Percentiles rank a stretch among this genome's conserved stretches.
phyloP scores from a whole-genome alignment of 352 stramenopile genomes.

The Globisporangium rhizosaccharum region DNA sequence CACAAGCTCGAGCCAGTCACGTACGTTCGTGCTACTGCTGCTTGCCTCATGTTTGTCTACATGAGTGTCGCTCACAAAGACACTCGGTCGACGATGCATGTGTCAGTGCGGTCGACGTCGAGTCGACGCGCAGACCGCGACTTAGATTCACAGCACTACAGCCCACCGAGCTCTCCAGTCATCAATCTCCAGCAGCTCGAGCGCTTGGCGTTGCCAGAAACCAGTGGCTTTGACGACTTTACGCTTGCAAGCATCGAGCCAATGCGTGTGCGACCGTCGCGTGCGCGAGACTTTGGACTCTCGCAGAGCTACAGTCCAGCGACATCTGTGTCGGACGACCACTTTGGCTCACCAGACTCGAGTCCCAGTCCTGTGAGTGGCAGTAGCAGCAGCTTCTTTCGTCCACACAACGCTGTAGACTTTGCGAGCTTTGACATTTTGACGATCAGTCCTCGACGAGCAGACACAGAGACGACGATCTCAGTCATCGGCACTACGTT shows the following conservation, averaged over 20 bases:
- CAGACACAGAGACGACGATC: slow-evolving; percentile 26
- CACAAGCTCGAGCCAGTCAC: slow-evolving; percentile 8
- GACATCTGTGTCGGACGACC: neutral
- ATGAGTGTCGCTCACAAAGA: neutral
- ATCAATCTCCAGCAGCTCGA: neutral
- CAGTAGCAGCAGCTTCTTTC: neutral
- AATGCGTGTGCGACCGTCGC: too few species aligned
- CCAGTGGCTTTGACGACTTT: too few species aligned
- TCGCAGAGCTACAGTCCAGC: too few species aligned
- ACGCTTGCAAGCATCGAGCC: too few species aligned
- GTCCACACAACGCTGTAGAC: neutral
- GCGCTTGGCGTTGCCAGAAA: too few species aligned
- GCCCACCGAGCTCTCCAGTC: slow-evolving; percentile 8
- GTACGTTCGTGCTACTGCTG: slow-evolving; percentile 4
- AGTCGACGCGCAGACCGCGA: slow-evolving; percentile 6
- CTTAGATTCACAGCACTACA: neutral
- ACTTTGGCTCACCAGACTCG: neutral
- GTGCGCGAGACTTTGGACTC: too few species aligned
- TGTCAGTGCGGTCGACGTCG: slow-evolving; percentile 2
- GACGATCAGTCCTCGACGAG: slow-evolving; percentile 13
- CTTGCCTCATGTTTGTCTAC: neutral
- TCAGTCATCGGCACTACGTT: slow-evolving; percentile 17
- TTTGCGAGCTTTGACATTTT: neutral
- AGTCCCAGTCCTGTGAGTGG: neutral
- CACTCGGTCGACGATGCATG: neutral